Evolutionary conservation across 768 basidiomycete genomes (phyloP).

Genomic region (Kwoniella europaea): DNA sequence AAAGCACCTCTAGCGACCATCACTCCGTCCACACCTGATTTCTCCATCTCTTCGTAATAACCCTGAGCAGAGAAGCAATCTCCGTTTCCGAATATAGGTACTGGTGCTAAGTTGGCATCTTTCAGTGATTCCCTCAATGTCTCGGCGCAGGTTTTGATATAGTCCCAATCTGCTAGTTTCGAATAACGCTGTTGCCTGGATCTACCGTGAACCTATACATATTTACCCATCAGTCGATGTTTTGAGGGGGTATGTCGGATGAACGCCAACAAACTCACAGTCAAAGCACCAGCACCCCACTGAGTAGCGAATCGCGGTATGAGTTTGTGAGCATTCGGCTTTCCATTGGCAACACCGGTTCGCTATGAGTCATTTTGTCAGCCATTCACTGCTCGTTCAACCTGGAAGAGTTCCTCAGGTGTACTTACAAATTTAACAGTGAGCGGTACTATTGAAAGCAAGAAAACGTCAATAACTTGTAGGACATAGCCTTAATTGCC

Average conservation of each 20-base stretch:
- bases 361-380: constrained; percentile 64
- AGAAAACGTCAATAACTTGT: not conserved
- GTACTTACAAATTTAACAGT: constrained; percentile 58
- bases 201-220: constrained; percentile 83
- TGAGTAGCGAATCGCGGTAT: constrained; percentile 74
- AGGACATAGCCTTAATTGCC: not conserved
- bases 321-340: constrained; percentile 84
- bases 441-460: constrained; percentile 67
- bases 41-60: constrained; percentile 60
- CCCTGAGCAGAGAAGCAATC: constrained; percentile 81
- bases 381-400: constrained; percentile 61
- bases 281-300: constrained; percentile 66
- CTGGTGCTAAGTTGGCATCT: constrained; percentile 64
- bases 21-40: constrained; percentile 86
- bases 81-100: constrained; percentile 97
- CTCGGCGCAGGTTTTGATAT: constrained; percentile 84
- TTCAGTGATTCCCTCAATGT: constrained; percentile 65
- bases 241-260: constrained; percentile 32
- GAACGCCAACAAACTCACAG: constrained; percentile 58
- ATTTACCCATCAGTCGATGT: constrained; percentile 62
- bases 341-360: constrained; percentile 84
- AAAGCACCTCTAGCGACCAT: constrained; percentile 95
- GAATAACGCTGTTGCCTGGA: constrained; percentile 94
- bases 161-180: constrained; percentile 90
- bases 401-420: not conserved